These are phyloP conservation scores for Scheffersomyces segobiensis DNA, from an alignment of 1,139 yeast species.

Conservation along the genomic window DNA sequence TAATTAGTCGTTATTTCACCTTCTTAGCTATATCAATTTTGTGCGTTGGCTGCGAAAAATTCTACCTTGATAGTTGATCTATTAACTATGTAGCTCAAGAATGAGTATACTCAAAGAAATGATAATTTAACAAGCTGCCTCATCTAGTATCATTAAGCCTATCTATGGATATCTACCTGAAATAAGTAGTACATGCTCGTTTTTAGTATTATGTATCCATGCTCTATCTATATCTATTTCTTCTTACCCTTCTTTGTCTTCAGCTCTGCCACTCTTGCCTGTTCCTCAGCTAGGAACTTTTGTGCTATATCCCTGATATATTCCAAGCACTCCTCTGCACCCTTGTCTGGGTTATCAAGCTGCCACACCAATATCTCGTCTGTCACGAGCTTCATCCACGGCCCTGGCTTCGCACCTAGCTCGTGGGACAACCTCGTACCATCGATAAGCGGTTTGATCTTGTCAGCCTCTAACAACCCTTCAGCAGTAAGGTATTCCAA, in stretches of 20 bases:
- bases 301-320: conserved; percentile 29
- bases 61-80: not conserved
- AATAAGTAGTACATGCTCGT: not conserved
- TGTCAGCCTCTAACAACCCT: conserved; percentile 42
- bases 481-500: conserved; percentile 23
- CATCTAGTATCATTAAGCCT: not conserved
- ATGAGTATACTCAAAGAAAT: not conserved
- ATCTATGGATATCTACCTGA: not conserved
- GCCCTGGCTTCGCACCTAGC: conserved; percentile 70
- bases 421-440: conserved; percentile 64
- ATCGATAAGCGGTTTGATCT: conserved; percentile 57
- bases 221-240: not conserved
- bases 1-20: not conserved
- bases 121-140: too few species aligned
- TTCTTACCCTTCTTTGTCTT: not conserved
- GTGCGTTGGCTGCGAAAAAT: not conserved
- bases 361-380: conserved; percentile 69
- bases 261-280: not conserved
- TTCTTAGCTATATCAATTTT: not conserved
- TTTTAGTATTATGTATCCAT: too few species aligned
- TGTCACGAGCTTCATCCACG: conserved; percentile 69
- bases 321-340: conserved; percentile 54
- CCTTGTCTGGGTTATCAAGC: conserved; percentile 62
- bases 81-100: not conserved
- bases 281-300: not conserved